phyloP scores from a whole-genome alignment of 495 filamentous ascomycete genomes.

The Lasiosphaeria hispida region DNA sequence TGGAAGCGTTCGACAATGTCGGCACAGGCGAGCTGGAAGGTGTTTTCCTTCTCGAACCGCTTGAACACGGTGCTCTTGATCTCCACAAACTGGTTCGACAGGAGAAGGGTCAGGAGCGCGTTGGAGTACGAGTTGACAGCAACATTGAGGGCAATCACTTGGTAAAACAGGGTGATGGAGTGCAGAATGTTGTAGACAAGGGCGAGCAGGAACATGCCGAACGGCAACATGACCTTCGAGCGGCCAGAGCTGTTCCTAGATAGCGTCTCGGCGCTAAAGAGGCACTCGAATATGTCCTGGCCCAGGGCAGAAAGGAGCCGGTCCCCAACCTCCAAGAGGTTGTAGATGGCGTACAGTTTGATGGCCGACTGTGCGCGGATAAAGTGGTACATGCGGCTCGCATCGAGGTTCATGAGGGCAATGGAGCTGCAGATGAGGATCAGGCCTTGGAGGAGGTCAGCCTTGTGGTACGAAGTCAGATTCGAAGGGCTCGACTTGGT shows the following conservation, averaged over 20 bases:
- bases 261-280: conserved; percentile 89
- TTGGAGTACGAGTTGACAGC: conserved; percentile 99
- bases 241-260: conserved; percentile 83
- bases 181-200: conserved; percentile 86
- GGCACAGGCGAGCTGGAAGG: conserved; percentile 94
- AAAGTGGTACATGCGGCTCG: conserved; percentile 96
- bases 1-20: conserved; percentile 98
- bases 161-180: conserved; percentile 85
- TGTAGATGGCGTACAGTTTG: conserved; percentile 98
- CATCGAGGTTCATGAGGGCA: conserved; percentile 87
- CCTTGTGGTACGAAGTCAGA: conserved; percentile 84
- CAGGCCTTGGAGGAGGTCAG: conserved; percentile 86
- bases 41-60: conserved; percentile 94
- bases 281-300: conserved; percentile 93
- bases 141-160: conserved; percentile 95
- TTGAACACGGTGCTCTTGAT: conserved; percentile 98
- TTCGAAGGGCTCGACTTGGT: conserved; percentile 82
- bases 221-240: conserved; percentile 86
- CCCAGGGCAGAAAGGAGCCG: conserved; percentile 85
- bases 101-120: conserved; percentile 81
- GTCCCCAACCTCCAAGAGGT: conserved; percentile 87
- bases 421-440: conserved; percentile 81
- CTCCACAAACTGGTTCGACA: conserved; percentile 97
- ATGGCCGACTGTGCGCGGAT: conserved; percentile 95
- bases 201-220: conserved; percentile 86